A percentile compares a stretch with the other conserved stretches of the same genome.
Evolutionary conservation across 139 green algal genomes (phyloP).

Genomic region (Zygnema cylindricum): DNA sequence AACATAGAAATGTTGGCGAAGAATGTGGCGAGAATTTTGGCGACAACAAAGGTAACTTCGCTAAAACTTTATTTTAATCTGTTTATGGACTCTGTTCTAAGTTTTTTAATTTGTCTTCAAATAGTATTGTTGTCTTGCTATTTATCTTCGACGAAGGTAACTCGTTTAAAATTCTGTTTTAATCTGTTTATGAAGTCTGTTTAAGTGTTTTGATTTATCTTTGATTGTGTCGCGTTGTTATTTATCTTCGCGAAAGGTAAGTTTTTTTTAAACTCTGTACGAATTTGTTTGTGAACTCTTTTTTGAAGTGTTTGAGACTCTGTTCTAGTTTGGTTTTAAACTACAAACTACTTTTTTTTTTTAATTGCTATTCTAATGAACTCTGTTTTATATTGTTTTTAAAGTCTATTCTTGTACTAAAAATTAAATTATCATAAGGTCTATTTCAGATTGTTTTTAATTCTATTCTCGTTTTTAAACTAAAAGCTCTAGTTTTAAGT

Average conservation of each 20-base stretch:
- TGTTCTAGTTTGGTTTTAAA: not conserved
- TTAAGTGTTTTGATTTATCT: not conserved
- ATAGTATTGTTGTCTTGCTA: not conserved
- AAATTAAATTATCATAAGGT: no score
- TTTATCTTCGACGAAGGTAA: not conserved
- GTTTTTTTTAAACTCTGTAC: not conserved
- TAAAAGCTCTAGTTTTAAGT: no score
- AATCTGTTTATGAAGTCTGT: not conserved
- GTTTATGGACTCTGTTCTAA: not conserved
- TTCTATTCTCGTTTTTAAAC: no score
- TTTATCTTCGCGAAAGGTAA: not conserved
- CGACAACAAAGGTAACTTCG: conserved; percentile 22
- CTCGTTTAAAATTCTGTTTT: not conserved
- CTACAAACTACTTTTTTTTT: no score
- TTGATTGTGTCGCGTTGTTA: conserved; percentile 2
- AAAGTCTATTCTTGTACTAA: no score
- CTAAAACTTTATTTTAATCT: not conserved
- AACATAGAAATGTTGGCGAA: conserved; percentile 49
- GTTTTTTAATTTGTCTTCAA: not conserved
- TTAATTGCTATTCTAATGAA: no score
- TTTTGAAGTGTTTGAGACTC: not conserved
- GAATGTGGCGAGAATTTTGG: conserved; percentile 27
- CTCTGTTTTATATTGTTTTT: no score
- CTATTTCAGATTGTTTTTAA: no score
- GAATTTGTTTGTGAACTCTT: not conserved